Evolutionary conservation across 305 asterid genomes (phyloP).

Genomic region (Caryopteris hybrid): DNA sequence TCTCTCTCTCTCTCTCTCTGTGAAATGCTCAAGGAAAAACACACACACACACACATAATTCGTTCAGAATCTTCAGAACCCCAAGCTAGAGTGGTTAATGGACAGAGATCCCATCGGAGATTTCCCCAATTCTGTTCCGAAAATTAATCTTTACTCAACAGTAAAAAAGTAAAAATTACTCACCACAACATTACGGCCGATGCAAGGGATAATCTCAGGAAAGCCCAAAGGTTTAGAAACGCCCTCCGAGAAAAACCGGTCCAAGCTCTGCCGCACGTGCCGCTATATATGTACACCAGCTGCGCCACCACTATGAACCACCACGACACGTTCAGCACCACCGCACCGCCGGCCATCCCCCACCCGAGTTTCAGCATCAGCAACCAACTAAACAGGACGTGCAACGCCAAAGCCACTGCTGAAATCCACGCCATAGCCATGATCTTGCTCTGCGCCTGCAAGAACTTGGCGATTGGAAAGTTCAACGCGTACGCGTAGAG

Average conservation of each 20-base stretch:
- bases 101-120: too few species aligned
- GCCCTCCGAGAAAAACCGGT: conserved; percentile 40
- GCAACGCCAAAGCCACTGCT: conserved; percentile 23
- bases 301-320: conserved; percentile 53
- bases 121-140: too few species aligned
- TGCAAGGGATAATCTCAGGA: conserved; percentile 37
- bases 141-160: too few species aligned
- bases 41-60: too few species aligned
- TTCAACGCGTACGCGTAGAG: conserved; percentile 41
- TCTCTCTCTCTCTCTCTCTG: too few species aligned
- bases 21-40: too few species aligned
- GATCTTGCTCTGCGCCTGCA: conserved; percentile 63
- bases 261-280: conserved; percentile 50
- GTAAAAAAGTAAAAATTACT: neutral
- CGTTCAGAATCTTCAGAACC: too few species aligned
- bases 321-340: conserved; percentile 51
- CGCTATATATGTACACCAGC: conserved; percentile 37
- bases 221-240: conserved; percentile 35
- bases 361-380: conserved; percentile 47
- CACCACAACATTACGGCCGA: conserved; percentile 62
- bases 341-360: conserved; percentile 52
- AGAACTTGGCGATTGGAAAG: conserved; percentile 45
- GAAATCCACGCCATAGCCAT: conserved; percentile 52
- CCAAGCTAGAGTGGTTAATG: too few species aligned
- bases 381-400: conserved; percentile 45